phyloP scores from a whole-genome alignment of 495 filamentous ascomycete genomes.

The Penicillium bovifimosum region DNA sequence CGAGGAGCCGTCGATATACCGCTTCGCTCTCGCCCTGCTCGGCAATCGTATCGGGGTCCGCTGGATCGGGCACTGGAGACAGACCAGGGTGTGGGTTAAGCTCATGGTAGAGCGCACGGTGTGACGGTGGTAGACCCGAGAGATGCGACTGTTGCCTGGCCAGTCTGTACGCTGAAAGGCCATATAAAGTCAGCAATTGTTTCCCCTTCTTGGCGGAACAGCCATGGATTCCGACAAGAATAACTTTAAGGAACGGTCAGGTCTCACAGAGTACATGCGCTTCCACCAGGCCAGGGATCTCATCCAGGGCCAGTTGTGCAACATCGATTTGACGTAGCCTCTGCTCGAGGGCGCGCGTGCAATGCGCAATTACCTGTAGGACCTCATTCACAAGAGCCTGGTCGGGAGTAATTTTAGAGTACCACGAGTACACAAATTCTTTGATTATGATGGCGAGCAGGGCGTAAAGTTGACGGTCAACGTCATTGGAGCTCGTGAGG shows the following conservation, averaged over 20 bases:
- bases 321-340: constrained; percentile 76
- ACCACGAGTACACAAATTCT: constrained; percentile 90
- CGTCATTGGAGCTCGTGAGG: constrained; percentile 84
- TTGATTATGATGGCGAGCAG: constrained; percentile 80
- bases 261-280: constrained; percentile 72
- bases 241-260: constrained; percentile 12
- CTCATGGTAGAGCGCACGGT: constrained; percentile 71
- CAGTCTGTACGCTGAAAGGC: constrained; percentile 45
- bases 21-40: constrained; percentile 71
- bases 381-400: constrained; percentile 80
- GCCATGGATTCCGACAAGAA: constrained; percentile 1
- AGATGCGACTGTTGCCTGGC: constrained; percentile 48
- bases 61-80: constrained; percentile 62
- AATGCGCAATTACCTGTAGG: constrained; percentile 82
- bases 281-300: constrained; percentile 76
- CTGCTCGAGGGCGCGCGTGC: constrained; percentile 79
- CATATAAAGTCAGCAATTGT: constrained; percentile 5
- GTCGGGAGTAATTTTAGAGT: constrained; percentile 85
- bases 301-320: constrained; percentile 78
- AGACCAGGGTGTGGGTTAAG: constrained; percentile 74
- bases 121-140: constrained; percentile 33
- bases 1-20: constrained; percentile 74
- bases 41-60: constrained; percentile 43
- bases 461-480: constrained; percentile 89
- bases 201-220: neutral